phyloP scores from a whole-genome alignment of 768 basidiomycete genomes.

The Tephrocybe rancida region DNA sequence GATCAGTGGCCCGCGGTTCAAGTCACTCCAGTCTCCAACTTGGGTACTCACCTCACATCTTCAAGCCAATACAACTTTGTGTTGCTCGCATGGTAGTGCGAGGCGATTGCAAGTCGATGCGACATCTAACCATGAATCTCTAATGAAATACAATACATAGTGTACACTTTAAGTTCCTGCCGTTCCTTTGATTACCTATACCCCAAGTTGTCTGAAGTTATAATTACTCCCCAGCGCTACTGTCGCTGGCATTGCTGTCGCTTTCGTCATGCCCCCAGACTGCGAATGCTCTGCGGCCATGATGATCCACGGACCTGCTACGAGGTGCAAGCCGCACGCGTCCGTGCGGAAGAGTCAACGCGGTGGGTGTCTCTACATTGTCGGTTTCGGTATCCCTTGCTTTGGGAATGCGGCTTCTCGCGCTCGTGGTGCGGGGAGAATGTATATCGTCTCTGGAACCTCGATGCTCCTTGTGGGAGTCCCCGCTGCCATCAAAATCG shows the following conservation, averaged over 20 bases:
- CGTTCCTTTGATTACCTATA: no score
- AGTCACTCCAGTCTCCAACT: no score
- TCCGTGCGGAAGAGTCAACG: constrained; percentile 35
- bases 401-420: constrained; percentile 59
- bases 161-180: no score
- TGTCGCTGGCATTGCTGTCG: constrained; percentile 82
- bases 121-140: no score
- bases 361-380: constrained; percentile 62
- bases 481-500: constrained; percentile 36
- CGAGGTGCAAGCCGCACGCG: constrained; percentile 34
- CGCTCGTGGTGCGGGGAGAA: constrained; percentile 33
- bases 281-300: constrained; percentile 67
- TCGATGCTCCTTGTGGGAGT: constrained; percentile 32
- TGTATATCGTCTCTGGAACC: constrained; percentile 36
- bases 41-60: no score
- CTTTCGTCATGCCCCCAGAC: constrained; percentile 90
- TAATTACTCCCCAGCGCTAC: constrained; percentile 34
- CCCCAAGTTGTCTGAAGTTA: not conserved
- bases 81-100: no score
- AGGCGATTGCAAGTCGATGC: no score
- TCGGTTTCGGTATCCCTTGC: constrained; percentile 61
- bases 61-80: no score
- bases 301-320: constrained; percentile 39
- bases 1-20: no score
- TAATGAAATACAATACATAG: no score